Evolutionary conservation across 2,329 filamentous ascomycete species (phyloP), one percentile per base, ranked within the genome.

Genomic region (Pezicula radicicola): DNA sequence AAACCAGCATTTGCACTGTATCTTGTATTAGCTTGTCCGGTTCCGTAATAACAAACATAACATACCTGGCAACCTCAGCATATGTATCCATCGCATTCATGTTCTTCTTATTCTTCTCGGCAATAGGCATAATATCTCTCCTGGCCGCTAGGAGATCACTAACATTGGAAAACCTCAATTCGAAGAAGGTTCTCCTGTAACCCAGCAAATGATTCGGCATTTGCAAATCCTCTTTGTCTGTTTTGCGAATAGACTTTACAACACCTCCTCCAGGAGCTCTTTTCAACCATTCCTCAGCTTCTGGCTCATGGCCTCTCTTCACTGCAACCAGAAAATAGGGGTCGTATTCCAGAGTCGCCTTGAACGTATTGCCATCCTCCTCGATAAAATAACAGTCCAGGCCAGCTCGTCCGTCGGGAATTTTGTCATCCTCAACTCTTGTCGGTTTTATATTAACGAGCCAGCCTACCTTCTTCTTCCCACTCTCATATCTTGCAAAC

Each of bases 51-150:
- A 15, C 4, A 13, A 21, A 37, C 12, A 13, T 33, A 51, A 77
- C 83, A 70, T 70, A 93, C 89, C 86, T 88, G 55, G 90, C 90
- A 65, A 97, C 91, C 75, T 99, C 94, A 40, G 92, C 92, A 76
- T 99, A 99, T 59, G 93, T 92, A 76, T 99, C 94, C 88, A 97
- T 96, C 48, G 92, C 90, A 75, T 90, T 91, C 79, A 96, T 87
- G 62, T 91, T 93, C 73, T 94, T 96, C 76, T 89, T 96, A 69
- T 99, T 99, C 74, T 90, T 95, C 73, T 97, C 91, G 13, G 93
- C 94, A 67, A 99, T 82, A 1, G 94, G 94, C 76, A 91, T 85
- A 43, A 99, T 84, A 46, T 88, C 85, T 64, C 84, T 89, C 59
- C 92, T 81, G 43, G 92, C 91, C n/a, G 87, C 83, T 70, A 99